Percentiles rank a stretch among this genome's conserved stretches.
These are phyloP conservation scores for Moricandia arvensis DNA, from an alignment of 345 rosid species.

Conservation along the genomic window DNA sequence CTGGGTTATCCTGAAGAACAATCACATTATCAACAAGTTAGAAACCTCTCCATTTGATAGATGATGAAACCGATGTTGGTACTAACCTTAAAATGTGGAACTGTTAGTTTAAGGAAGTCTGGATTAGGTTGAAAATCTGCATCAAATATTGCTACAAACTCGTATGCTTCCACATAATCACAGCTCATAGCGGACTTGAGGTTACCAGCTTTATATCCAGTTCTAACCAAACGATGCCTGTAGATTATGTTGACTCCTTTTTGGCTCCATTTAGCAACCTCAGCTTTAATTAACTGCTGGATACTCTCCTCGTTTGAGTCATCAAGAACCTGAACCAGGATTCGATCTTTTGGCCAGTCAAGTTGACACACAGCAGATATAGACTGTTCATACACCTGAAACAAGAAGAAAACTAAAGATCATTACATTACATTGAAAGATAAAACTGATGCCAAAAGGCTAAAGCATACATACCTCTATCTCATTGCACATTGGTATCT, in stretches of 20 bases:
- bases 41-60: neutral
- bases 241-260: too few species aligned
- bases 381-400: conserved; percentile 77
- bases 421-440: neutral
- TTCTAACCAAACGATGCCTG: too few species aligned
- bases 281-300: too few species aligned
- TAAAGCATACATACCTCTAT: conserved; percentile 52
- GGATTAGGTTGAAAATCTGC: too few species aligned
- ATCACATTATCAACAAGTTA: neutral
- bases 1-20: conserved; percentile 55
- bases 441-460: neutral
- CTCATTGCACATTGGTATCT: conserved; percentile 86
- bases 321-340: conserved; percentile 75
- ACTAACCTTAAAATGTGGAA: conserved; percentile 63
- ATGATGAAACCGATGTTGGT: neutral
- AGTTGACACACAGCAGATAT: conserved; percentile 41
- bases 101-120: too few species aligned
- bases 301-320: too few species aligned
- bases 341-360: conserved; percentile 70
- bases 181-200: too few species aligned
- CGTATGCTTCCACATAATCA: too few species aligned
- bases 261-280: too few species aligned
- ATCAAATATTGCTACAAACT: too few species aligned
- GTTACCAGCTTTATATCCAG: too few species aligned
- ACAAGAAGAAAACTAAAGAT: conserved; percentile 19